Evolutionary conservation across 371 early-diverging fungal species (phyloP), one percentile per base, ranked within the genome.

Genomic region (Rhizopus arrhizus): DNA sequence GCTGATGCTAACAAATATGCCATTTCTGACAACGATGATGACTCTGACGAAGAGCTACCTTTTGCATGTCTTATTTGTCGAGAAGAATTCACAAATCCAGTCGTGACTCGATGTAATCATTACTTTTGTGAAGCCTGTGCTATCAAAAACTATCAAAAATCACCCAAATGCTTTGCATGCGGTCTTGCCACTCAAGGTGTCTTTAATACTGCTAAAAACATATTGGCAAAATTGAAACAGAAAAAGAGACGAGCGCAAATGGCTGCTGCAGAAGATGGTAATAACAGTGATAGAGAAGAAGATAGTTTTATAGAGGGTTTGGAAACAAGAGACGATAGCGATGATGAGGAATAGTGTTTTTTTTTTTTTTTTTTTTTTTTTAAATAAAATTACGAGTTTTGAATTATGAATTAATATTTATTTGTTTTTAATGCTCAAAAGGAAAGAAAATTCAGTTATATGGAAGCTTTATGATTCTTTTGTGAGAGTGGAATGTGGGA

Each of bases 91-190:
- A 83, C 69, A 40, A 79, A 88, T 35, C 98, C 98, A 0, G 86
- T 98, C 0, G 91, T 93, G 12, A 96, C 97, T 57, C 92, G 87
- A 67, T 98, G 98, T 73, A 77, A 84, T 12, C 98, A 98, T 66
- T 95, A 95, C 69, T 98, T 97, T 73, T 97, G 97, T 76, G 95
- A 96, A 68, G 73, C 75, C n/a, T 98, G 98, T 63, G 98, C 97
- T 8, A 64, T 96, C 47, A 77, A 88, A 52, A 82, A 91, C 29
- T 90, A 87, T 68, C 65, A 80, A 22, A 95, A 93, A 69, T 80
- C 87, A 10, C 85, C 90, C n/a, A 97, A 95, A 68, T 98, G 98
- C 69, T 91, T 85, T 72, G 91, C 90, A 0, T 98, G 98, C 70
- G 89, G 89, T 9, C 72, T 86, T 0, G 78, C 91, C 0, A 98